Evolutionary conservation across 2,329 filamentous ascomycete species (phyloP).

Genomic region (Blumeria graminis): DNA sequence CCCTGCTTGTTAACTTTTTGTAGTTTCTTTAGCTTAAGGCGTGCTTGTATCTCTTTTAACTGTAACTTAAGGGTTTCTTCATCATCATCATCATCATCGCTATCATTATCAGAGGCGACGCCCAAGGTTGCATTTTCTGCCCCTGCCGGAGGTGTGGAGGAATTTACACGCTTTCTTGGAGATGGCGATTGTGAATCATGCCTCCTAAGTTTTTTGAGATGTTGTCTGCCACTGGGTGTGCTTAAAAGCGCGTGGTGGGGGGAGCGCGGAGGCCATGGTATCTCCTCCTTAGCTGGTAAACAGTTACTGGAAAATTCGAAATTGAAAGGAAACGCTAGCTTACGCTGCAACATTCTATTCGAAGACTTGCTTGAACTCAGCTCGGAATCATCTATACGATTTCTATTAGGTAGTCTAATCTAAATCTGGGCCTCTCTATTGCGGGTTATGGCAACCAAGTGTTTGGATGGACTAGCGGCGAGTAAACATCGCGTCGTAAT

Average conservation of each 20-base stretch:
- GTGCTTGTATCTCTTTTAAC: slow-evolving; percentile 69
- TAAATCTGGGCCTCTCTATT: not conserved
- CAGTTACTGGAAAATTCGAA: no score
- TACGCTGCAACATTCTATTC: not conserved
- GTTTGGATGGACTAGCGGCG: no score
- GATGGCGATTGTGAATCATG: slow-evolving; percentile 45
- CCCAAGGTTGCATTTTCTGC: not conserved
- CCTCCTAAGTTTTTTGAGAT: slow-evolving; percentile 42
- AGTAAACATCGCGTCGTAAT: no score
- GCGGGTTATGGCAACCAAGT: no score
- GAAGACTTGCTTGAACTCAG: no score
- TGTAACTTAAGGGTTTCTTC: slow-evolving; percentile 77
- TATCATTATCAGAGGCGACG: slow-evolving; percentile 18
- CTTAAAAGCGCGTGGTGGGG: slow-evolving; percentile 38
- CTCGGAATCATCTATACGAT: not conserved
- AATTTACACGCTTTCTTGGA: slow-evolving; percentile 24
- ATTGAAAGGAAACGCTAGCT: not conserved
- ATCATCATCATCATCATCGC: slow-evolving; percentile 43
- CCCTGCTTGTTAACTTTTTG: slow-evolving; percentile 32
- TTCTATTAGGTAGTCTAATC: not conserved
- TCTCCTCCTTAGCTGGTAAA: not conserved
- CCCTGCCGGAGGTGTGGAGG: slow-evolving; percentile 2
- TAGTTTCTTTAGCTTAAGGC: slow-evolving; percentile 66
- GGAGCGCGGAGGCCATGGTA: slow-evolving; percentile 41
- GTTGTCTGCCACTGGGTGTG: slow-evolving; percentile 58